Evolutionary conservation across 768 basidiomycete genomes (phyloP).

Genomic region (Phlegmacium glaucopus): DNA sequence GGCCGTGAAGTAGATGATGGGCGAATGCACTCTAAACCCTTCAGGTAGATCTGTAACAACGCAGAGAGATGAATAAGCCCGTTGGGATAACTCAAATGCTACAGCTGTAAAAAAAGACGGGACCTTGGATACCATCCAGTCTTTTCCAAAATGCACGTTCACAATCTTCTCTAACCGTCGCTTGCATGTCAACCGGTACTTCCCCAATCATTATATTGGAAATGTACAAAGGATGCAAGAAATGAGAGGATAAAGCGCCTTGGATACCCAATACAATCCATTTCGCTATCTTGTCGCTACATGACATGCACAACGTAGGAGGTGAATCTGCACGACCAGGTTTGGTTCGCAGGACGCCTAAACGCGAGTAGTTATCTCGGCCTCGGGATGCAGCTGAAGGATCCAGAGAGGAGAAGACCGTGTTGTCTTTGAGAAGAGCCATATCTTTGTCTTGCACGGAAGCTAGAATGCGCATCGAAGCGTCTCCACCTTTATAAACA

Average conservation of each 20-base stretch:
- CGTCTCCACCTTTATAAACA: slow-evolving; percentile 70
- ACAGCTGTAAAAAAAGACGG: no score
- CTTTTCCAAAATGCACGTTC: slow-evolving; percentile 63
- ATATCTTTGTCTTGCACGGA: slow-evolving; percentile 68
- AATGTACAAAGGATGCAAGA: slow-evolving; percentile 64
- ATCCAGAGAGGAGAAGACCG: slow-evolving; percentile 29
- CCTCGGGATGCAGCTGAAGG: slow-evolving; percentile 57
- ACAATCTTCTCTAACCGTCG: slow-evolving; percentile 55
- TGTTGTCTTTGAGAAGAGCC: slow-evolving; percentile 63
- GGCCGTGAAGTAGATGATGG: slow-evolving; percentile 56
- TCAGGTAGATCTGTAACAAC: slow-evolving; percentile 39
- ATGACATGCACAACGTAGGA: slow-evolving; percentile 83
- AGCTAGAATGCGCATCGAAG: slow-evolving; percentile 78
- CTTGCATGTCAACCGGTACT: slow-evolving; percentile 40
- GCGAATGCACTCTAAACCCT: slow-evolving; percentile 47
- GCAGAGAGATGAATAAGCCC: no score
- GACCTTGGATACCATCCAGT: slow-evolving; percentile 42
- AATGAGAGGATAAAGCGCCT: slow-evolving; percentile 65
- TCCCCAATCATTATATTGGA: slow-evolving; percentile 69
- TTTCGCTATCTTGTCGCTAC: slow-evolving; percentile 89
- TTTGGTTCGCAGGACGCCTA: slow-evolving; percentile 86
- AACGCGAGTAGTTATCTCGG: slow-evolving; percentile 70
- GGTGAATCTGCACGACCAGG: slow-evolving; percentile 91
- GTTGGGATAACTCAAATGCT: no score
- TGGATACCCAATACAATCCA: slow-evolving; percentile 88